These are phyloP conservation scores for Rosa multiflora DNA, from an alignment of 306 rosid genomes.

Conservation along the genomic window DNA sequence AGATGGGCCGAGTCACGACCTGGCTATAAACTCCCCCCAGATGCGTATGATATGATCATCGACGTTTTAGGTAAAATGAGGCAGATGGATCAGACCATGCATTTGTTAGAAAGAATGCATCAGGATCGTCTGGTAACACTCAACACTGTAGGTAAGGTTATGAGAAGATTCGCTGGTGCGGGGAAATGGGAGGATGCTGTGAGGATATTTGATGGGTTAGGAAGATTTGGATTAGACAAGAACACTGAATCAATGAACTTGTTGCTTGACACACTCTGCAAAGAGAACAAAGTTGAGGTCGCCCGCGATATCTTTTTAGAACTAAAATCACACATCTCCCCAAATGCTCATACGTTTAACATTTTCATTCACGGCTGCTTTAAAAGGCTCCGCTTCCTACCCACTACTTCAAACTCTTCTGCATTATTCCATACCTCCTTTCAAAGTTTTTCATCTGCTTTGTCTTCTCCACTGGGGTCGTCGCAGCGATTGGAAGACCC, in stretches of 20 bases:
- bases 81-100: slow-evolving; percentile 56
- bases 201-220: slow-evolving; percentile 64
- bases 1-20: slow-evolving; percentile 64
- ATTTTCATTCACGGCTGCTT: slow-evolving; percentile 78
- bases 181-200: slow-evolving; percentile 78
- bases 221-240: slow-evolving; percentile 65
- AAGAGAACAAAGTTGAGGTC: slow-evolving; percentile 64
- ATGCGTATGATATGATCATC: slow-evolving; percentile 57
- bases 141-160: slow-evolving; percentile 58
- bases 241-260: slow-evolving; percentile 74
- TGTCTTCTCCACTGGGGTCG: slow-evolving; percentile 19
- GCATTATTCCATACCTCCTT: slow-evolving; percentile 24
- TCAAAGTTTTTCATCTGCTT: slow-evolving; percentile 12
- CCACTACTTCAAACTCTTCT: slow-evolving; percentile 22
- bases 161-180: slow-evolving; percentile 82
- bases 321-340: slow-evolving; percentile 61
- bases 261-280: slow-evolving; percentile 85
- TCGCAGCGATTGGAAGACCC: slow-evolving; percentile 34
- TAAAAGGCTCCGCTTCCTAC: slow-evolving; percentile 3
- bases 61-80: slow-evolving; percentile 82
- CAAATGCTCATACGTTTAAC: slow-evolving; percentile 74
- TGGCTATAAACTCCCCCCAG: slow-evolving; percentile 43
- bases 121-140: slow-evolving; percentile 34
- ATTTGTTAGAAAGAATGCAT: slow-evolving; percentile 57
- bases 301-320: slow-evolving; percentile 65